A percentile compares a stretch with the other conserved stretches of the same genome.
These are phyloP conservation scores for Phytopythium sindhum DNA, from an alignment of 352 stramenopile species.

Conservation along the genomic window DNA sequence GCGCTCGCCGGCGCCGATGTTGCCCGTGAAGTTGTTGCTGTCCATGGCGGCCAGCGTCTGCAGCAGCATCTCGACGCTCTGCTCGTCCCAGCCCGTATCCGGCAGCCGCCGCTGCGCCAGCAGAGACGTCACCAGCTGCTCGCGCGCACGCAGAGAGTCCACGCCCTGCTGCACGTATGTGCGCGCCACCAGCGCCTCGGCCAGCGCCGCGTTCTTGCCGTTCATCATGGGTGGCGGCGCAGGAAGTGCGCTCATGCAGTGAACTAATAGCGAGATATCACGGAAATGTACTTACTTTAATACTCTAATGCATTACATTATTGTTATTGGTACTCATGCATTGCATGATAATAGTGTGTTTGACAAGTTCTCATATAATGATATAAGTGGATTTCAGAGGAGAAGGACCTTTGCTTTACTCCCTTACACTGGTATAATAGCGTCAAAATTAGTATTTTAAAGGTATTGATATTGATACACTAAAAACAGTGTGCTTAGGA, in stretches of 20 bases:
- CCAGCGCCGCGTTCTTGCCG: constrained; percentile 39
- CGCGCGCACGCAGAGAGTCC: constrained; percentile 54
- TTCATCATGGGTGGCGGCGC: constrained; percentile 33
- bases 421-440: no score
- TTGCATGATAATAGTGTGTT: no score
- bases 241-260: not conserved
- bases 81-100: constrained; percentile 87
- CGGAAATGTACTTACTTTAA: no score
- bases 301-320: not conserved
- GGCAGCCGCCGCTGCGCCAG: constrained; percentile 85
- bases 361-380: no score
- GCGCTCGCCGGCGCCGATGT: constrained; percentile 94
- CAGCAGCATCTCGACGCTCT: constrained; percentile 84
- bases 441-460: no score
- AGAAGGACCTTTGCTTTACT: no score
- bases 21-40: constrained; percentile 93
- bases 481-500: no score
- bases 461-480: not conserved
- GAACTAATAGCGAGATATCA: not conserved
- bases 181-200: constrained; percentile 46
- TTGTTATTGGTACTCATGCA: no score
- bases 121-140: constrained; percentile 72
- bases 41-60: constrained; percentile 90
- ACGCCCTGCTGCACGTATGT: constrained; percentile 81
- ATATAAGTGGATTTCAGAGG: no score